Evolutionary conservation across 192 early-diverging fungal genomes (phyloP).

Genomic region (Coemansia sp.): DNA sequence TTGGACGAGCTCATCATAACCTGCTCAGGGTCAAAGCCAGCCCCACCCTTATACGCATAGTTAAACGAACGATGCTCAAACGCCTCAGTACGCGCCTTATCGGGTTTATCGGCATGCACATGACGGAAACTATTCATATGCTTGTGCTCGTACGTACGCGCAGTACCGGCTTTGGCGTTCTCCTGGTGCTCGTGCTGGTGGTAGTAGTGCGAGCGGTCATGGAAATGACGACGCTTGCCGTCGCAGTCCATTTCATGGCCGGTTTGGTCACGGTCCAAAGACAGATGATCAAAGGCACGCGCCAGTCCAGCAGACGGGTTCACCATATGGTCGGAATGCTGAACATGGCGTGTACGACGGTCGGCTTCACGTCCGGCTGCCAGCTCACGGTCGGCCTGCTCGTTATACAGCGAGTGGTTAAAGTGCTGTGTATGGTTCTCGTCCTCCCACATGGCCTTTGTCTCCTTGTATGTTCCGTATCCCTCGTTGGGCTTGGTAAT

Average conservation of each 20-base stretch:
- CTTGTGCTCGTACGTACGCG: slow-evolving; percentile 58
- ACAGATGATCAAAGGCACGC: slow-evolving; percentile 56
- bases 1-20: slow-evolving; percentile 56
- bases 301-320: slow-evolving; percentile 51
- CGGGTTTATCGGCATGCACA: slow-evolving; percentile 53
- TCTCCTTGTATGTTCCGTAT: slow-evolving; percentile 58
- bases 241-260: slow-evolving; percentile 55
- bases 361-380: slow-evolving; percentile 37
- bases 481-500: slow-evolving; percentile 56
- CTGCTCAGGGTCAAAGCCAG: slow-evolving; percentile 54
- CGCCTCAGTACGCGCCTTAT: slow-evolving; percentile 53
- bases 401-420: slow-evolving; percentile 59
- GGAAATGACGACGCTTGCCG: slow-evolving; percentile 53
- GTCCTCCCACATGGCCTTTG: slow-evolving; percentile 57
- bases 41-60: slow-evolving; percentile 57
- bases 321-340: slow-evolving; percentile 56
- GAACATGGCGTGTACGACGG: slow-evolving; percentile 53
- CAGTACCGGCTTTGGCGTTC: slow-evolving; percentile 53
- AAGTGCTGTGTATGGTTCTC: slow-evolving; percentile 58
- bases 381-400: slow-evolving; percentile 56
- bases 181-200: slow-evolving; percentile 61
- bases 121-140: slow-evolving; percentile 57
- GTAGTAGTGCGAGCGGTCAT: slow-evolving; percentile 58
- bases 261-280: slow-evolving; percentile 54
- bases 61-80: slow-evolving; percentile 60